These are phyloP conservation scores for Balamuthia mandrillaris DNA, from an alignment of 208 protist species.

Conservation along the genomic window DNA sequence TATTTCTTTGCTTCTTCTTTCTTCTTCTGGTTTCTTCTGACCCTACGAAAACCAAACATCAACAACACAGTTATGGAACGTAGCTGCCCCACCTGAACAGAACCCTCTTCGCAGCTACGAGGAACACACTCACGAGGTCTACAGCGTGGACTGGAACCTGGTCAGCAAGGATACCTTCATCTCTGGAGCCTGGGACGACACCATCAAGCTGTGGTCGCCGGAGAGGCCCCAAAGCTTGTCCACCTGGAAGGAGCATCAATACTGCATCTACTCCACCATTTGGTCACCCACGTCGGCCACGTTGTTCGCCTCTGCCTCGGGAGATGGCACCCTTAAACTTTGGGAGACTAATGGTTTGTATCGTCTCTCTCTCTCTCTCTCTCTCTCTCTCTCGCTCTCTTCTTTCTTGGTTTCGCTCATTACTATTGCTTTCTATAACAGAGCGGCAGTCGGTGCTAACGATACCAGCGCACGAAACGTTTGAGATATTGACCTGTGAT, in stretches of 20 bases:
- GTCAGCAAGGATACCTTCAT: conserved; percentile 58
- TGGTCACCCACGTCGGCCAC: conserved; percentile 60
- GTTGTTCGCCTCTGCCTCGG: conserved; percentile 60
- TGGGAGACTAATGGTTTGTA: conserved; percentile 57
- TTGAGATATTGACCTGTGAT: conserved; percentile 63
- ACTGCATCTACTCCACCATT: conserved; percentile 64
- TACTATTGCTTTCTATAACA: too few species aligned
- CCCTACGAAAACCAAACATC: too few species aligned
- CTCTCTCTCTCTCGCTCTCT: too few species aligned
- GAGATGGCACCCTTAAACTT: conserved; percentile 60
- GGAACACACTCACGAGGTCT: conserved; percentile 63
- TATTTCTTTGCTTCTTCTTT: too few species aligned
- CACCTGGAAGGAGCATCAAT: conserved; percentile 61
- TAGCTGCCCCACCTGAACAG: neutral
- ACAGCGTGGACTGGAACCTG: conserved; percentile 67
- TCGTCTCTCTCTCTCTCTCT: too few species aligned
- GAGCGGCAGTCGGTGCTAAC: conserved; percentile 23
- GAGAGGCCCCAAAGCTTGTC: conserved; percentile 1
- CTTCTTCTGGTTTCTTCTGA: too few species aligned
- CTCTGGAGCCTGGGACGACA: conserved; percentile 63
- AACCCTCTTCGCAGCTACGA: conserved; percentile 44
- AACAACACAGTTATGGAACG: conserved; percentile 30
- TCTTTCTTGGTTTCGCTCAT: too few species aligned
- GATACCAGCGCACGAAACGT: conserved; percentile 53
- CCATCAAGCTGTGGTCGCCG: conserved; percentile 64